phyloP scores from a whole-genome alignment of 2,329 filamentous ascomycete genomes.

The Diaporthe citrichinensis region DNA sequence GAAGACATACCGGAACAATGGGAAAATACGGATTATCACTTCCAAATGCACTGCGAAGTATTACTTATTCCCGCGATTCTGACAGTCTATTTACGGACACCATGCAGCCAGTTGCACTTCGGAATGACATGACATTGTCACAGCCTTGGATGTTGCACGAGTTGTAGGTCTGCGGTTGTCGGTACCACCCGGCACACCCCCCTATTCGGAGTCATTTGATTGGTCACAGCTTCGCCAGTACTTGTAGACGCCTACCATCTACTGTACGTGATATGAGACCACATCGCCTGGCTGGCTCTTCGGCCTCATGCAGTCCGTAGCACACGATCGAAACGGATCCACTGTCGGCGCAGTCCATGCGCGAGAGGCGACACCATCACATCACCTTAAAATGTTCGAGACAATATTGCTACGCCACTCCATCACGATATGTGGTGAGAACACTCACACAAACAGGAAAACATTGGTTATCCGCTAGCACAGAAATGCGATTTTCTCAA shows the following conservation, averaged over 20 bases:
- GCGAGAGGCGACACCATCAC: no score
- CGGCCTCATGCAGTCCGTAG: not conserved
- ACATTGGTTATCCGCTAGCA: not conserved
- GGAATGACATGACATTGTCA: not conserved
- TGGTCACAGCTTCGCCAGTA: no score
- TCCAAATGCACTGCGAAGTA: not conserved
- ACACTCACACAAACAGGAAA: not conserved
- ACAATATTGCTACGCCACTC: not conserved
- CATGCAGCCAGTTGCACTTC: not conserved
- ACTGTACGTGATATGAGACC: not conserved
- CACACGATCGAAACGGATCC: not conserved
- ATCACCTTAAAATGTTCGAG: no score
- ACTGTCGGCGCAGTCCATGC: no score
- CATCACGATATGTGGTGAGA: not conserved
- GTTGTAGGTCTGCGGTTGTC: not conserved
- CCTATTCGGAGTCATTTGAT: not conserved
- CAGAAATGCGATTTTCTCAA: not conserved
- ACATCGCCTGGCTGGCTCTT: no score
- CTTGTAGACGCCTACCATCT: not conserved
- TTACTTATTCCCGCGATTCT: not conserved
- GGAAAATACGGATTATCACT: not conserved
- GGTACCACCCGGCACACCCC: not conserved
- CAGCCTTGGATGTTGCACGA: not conserved
- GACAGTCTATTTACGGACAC: not conserved
- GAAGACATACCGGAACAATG: conserved; percentile 22